Base-by-base conservation (phyloP, 306 rosid genomes). In the Begonia masoniana region DNA sequence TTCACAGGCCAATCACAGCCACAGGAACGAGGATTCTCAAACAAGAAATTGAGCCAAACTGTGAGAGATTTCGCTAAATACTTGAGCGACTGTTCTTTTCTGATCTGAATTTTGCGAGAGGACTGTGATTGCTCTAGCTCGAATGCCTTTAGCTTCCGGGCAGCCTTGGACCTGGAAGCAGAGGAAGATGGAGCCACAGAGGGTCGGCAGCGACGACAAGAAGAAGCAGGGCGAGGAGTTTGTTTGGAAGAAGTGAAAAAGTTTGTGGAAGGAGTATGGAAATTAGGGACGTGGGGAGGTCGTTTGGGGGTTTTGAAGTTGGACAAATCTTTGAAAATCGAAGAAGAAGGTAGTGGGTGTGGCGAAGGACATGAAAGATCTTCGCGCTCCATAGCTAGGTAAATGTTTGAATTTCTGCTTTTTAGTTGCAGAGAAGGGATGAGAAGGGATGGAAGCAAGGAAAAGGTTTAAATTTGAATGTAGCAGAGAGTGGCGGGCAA, bases 31-130 rank as follows among this genome's bases (percentile, higher is more conserved):
- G 97, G 97, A 16, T 71, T 80, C 50, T 85, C 73, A 52, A 89
- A 77, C 59, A 89, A 68, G 68, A 89, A 89, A 63, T 89, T 89
- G 21, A 89, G 94, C 97, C 97, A 89, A 31, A 89, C 82, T 10
- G 85, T 72, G 61, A 89, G 64, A 2, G 97, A 85, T 62, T 89
- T 82, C 23, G 94, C 77, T 4, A 89, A 69, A 15, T 95, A 82
- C 43, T 71, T 85, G 14, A 89, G 87, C 1, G 94, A 78, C 46
- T 75, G 74, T 12, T 85, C 80, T 55, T 80, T 85, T 55, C 72
- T 66, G 12, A 72, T 49, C 58, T 70, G 84, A 15, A 58, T 76
- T 62, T 66, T 78, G 17, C 95, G 75, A 2, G 95, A 78, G 11
- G 94, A 80, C 47, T 80, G 84, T 0, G 81, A 73, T 64, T 78